phyloP scores from a whole-genome alignment of 1,284 basidiomycete genomes.

The Cerrena zonata region DNA sequence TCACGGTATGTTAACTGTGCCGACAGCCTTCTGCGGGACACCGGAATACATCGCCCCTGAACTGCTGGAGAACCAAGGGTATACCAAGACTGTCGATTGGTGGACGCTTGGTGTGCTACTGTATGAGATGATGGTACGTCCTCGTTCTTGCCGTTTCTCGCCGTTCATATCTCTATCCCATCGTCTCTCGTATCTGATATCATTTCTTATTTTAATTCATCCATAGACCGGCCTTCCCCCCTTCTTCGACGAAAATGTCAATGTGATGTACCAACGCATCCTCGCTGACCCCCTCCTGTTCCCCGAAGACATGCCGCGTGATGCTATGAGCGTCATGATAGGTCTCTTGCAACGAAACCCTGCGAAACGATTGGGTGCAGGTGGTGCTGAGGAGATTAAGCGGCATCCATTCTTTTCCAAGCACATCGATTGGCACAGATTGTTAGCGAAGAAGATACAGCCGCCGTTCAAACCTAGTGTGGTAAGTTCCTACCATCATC shows the following conservation, averaged over 20 bases:
- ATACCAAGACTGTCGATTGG: constrained; percentile 99
- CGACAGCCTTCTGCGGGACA: constrained; percentile 93
- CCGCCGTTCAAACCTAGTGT: constrained; percentile 98
- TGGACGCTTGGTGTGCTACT: constrained; percentile 97
- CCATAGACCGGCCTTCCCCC: constrained; percentile 88
- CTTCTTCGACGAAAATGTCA: constrained; percentile 98
- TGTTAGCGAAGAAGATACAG: constrained; percentile 92
- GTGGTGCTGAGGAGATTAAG: constrained; percentile 96
- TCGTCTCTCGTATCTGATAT: too few species aligned
- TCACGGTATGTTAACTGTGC: constrained; percentile 6
- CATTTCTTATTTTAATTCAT: background rate
- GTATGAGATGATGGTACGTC: constrained; percentile 91
- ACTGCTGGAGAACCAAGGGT: constrained; percentile 91
- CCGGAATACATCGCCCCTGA: constrained; percentile 98
- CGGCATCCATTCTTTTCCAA: constrained; percentile 92
- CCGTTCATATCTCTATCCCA: too few species aligned
- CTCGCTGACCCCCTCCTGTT: constrained; percentile 91
- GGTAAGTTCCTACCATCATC: constrained; percentile 40
- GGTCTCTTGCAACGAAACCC: constrained; percentile 89
- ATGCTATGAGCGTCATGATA: constrained; percentile 85
- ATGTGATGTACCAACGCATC: constrained; percentile 97
- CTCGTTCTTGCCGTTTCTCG: background rate
- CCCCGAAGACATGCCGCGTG: constrained; percentile 82
- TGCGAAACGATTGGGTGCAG: constrained; percentile 75
- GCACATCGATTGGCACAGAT: constrained; percentile 88